Percentiles rank a stretch among this genome's conserved stretches.
Evolutionary conservation across 2,329 filamentous ascomycete species (phyloP).

Genomic region (Rhynchosporium agropyri): DNA sequence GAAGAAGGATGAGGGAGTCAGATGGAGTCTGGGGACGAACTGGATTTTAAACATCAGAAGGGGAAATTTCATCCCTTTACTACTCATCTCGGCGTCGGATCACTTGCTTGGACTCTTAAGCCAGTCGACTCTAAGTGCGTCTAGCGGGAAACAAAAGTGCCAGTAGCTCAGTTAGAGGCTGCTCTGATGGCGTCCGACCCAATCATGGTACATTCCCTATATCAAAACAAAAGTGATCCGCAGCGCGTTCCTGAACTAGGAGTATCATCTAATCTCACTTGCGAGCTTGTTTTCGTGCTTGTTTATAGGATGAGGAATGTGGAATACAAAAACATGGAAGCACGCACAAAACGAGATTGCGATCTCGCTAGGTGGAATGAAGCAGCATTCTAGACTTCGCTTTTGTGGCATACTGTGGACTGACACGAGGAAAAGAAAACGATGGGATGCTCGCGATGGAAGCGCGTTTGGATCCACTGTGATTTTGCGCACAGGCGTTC

Average conservation of each 20-base stretch:
- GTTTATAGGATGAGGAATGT: conserved; percentile 20
- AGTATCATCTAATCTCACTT: conserved; percentile 4
- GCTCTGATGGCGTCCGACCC: neutral
- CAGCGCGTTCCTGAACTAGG: conserved; percentile 17
- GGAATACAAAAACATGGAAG: neutral
- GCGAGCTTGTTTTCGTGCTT: conserved; percentile 12
- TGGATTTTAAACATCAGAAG: conserved; percentile 10
- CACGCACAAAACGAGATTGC: conserved; percentile 12
- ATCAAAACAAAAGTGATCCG: neutral
- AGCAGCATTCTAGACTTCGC: conserved; percentile 16
- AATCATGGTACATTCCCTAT: neutral
- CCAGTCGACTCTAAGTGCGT: neutral
- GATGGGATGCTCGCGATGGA: neutral
- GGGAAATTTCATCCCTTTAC: conserved; percentile 5
- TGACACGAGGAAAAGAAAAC: neutral
- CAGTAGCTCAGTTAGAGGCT: conserved; percentile 7
- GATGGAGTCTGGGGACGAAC: conserved; percentile 7
- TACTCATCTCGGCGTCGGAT: conserved; percentile 6
- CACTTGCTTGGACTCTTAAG: neutral
- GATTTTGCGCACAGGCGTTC: conserved; percentile 3
- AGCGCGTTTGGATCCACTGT: conserved; percentile 11
- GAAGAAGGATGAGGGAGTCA: conserved; percentile 2
- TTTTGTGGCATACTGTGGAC: neutral
- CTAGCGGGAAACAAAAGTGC: conserved; percentile 11
- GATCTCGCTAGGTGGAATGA: conserved; percentile 13